phyloP scores from a whole-genome alignment of 1,284 basidiomycete species.

The Athelia sp. region DNA sequence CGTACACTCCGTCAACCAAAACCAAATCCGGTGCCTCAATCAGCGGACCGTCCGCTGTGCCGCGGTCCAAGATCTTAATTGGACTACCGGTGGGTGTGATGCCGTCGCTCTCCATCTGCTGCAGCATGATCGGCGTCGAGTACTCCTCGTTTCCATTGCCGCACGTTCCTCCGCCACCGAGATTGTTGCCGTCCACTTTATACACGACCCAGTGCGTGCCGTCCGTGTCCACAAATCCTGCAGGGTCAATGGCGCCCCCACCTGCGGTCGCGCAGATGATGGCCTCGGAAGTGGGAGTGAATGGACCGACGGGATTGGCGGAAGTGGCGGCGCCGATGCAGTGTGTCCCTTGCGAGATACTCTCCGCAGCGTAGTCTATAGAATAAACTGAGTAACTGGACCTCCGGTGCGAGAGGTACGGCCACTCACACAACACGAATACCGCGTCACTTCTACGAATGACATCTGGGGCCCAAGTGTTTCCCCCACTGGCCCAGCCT shows the following conservation, averaged over 20 bases:
- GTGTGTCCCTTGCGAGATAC: conserved; percentile 4
- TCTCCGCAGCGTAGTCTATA: too few relatives aligned
- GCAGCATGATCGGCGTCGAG: conserved; percentile 18
- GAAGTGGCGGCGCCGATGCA: conserved; percentile 17
- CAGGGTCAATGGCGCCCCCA: conserved; percentile 18
- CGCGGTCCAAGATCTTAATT: conserved; percentile 14
- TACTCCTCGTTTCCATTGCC: conserved; percentile 12
- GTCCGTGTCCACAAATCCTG: conserved; percentile 14
- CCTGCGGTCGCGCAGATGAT: conserved; percentile 14
- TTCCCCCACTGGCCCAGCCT: too few relatives aligned
- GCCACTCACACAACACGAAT: too few relatives aligned
- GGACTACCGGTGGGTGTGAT: conserved; percentile 11
- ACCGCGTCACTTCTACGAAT: too few relatives aligned
- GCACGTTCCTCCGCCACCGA: conserved; percentile 16
- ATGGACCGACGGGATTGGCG: conserved; percentile 12
- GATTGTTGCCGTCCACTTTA: conserved; percentile 18
- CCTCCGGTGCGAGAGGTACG: too few relatives aligned
- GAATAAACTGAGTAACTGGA: too few relatives aligned
- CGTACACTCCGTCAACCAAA: conserved; percentile 3
- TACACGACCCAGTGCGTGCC: conserved; percentile 15
- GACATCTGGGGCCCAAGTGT: too few relatives aligned
- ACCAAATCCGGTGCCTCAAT: conserved; percentile 17
- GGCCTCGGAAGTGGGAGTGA: conserved; percentile 11
- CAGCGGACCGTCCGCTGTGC: conserved; percentile 14
- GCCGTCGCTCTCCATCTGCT: conserved; percentile 11